Base-by-base conservation (phyloP, 495 filamentous ascomycete genomes). In the Aspergillus funiculosus region DNA sequence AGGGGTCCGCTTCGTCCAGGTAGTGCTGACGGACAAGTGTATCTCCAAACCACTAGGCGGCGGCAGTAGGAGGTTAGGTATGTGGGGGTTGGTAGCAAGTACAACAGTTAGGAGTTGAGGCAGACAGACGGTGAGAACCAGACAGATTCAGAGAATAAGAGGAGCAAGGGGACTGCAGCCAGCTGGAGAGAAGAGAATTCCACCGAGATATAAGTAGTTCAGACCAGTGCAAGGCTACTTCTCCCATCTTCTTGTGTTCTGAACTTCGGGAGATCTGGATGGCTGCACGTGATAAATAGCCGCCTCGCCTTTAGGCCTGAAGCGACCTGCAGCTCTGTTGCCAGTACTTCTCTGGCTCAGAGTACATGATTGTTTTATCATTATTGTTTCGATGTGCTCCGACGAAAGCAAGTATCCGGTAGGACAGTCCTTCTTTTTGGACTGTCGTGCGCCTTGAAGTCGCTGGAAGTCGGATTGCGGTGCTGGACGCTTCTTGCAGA, bases 201-300 rank as follows among this genome's bases (percentile, higher is more conserved):
- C n/a, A n/a, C n/a, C n/a, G n/a, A n/a, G n/a, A n/a, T n/a, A n/a
- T n/a, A n/a, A n/a, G n/a, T n/a, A n/a, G n/a, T 13, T 17, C 15
- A 13, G 13, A 36, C 5, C 34, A 9, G 27, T 28, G 5, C 35
- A 13, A 5, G 10, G 4, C 14, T 26, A 13, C 1, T 5, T 32
- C 7, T 34, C 29, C 30, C 11, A 21, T n/a, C 27, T 39, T 47
- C 17, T 11, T n/a, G 25, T 19, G 24, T 44, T 15, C 29, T 19
- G n/a, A 6, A 15, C 30, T 34, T 34, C 30, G 18, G 30, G 30
- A 34, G 30, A 34, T 34, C 30, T 15, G 18, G 20, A 28, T 17
- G 5, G 8, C 9, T 20, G 18, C 44, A 47, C 44, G 44, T 47
- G 44, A 47, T 32, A 7, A n/a, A n/a, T n/a, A n/a, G 6, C 30